Evolutionary conservation across 2,329 filamentous ascomycete genomes (phyloP).

Genomic region (Alternaria longipes): DNA sequence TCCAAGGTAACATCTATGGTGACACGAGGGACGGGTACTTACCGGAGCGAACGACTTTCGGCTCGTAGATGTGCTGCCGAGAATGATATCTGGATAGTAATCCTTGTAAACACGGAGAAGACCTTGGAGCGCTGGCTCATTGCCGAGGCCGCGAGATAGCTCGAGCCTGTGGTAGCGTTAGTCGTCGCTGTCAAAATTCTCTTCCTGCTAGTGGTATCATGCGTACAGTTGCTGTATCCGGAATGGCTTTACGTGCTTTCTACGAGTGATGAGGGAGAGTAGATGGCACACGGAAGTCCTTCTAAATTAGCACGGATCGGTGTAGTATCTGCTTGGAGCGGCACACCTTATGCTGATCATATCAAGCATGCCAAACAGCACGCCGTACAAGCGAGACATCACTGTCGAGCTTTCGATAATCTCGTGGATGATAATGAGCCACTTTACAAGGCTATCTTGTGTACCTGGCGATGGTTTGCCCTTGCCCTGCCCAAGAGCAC

Average conservation of each 20-base stretch:
- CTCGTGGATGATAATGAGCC: constrained; percentile 81
- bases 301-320: constrained; percentile 30
- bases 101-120: constrained; percentile 86
- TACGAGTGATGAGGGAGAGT: constrained; percentile 78
- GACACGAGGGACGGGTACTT: constrained; percentile 38
- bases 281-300: constrained; percentile 73
- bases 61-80: constrained; percentile 69
- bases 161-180: constrained; percentile 55
- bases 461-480: constrained; percentile 76
- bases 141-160: constrained; percentile 59
- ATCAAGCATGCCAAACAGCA: constrained; percentile 83
- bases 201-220: background rate
- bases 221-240: constrained; percentile 75
- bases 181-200: constrained; percentile 12
- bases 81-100: constrained; percentile 88
- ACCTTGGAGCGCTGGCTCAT: constrained; percentile 77
- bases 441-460: constrained; percentile 76
- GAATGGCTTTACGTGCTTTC: constrained; percentile 84
- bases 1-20: constrained; percentile 21
- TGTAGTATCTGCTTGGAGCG: constrained; percentile 10
- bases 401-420: constrained; percentile 70
- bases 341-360: constrained; percentile 76
- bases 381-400: constrained; percentile 74
- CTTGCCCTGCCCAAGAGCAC: constrained; percentile 78
- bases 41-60: constrained; percentile 52